These are phyloP conservation scores for Ustilago esculenta DNA, from an alignment of 1,284 basidiomycete species.

Conservation along the genomic window DNA sequence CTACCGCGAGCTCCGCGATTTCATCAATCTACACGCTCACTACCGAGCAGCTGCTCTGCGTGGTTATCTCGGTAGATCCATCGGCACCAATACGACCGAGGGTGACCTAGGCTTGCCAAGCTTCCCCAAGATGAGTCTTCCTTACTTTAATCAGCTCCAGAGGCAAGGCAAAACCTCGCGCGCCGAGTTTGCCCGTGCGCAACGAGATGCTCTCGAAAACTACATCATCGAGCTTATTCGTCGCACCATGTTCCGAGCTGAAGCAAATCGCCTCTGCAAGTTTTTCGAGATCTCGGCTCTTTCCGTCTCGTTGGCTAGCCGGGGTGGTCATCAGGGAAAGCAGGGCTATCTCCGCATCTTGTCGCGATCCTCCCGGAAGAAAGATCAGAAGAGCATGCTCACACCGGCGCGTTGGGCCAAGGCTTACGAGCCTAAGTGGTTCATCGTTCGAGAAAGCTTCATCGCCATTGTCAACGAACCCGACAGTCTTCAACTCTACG, in stretches of 20 bases:
- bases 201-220: constrained; percentile 83
- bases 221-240: constrained; percentile 86
- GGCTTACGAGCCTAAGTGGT: constrained; percentile 84
- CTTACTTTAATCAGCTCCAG: constrained; percentile 81
- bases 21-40: constrained; percentile 88
- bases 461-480: constrained; percentile 87
- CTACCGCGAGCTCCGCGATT: constrained; percentile 92
- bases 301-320: constrained; percentile 82
- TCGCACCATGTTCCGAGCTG: constrained; percentile 90
- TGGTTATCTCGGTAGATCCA: constrained; percentile 55
- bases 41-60: constrained; percentile 78
- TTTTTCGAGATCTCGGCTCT: constrained; percentile 95
- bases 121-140: constrained; percentile 86
- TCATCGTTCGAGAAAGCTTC: constrained; percentile 91
- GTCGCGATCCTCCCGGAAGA: constrained; percentile 69
- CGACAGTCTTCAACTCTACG: constrained; percentile 78
- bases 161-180: constrained; percentile 66
- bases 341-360: constrained; percentile 80
- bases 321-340: constrained; percentile 81
- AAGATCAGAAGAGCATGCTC: constrained; percentile 69
- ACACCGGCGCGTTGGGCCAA: constrained; percentile 73
- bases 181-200: constrained; percentile 80
- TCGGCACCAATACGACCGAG: constrained; percentile 44
- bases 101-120: constrained; percentile 80
- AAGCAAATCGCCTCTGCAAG: constrained; percentile 88